phyloP scores from a whole-genome alignment of 2,329 filamentous ascomycete genomes.

The Magnaporthiopsis incrustans region DNA sequence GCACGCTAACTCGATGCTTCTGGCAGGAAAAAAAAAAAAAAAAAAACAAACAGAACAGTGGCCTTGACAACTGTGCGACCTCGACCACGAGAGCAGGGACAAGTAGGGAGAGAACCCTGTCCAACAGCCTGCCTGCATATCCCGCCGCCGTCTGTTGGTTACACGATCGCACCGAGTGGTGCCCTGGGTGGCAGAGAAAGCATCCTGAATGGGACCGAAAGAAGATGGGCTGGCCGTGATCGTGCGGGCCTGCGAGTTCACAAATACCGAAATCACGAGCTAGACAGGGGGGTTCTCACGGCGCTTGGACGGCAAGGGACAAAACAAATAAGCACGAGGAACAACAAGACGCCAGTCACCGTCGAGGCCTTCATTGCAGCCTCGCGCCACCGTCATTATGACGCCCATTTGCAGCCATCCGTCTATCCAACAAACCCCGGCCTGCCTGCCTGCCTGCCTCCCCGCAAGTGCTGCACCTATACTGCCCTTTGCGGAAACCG shows the following conservation, averaged over 20 bases:
- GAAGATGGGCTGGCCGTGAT: background rate
- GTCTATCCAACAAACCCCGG: background rate
- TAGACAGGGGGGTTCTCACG: background rate
- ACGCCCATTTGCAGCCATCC: background rate
- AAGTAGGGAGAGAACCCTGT: too few species aligned
- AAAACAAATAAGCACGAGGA: background rate
- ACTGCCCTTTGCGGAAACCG: too few species aligned
- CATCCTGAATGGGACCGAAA: too few species aligned
- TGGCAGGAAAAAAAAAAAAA: background rate
- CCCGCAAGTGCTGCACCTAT: too few species aligned
- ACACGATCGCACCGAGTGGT: background rate
- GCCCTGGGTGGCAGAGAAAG: too few species aligned
- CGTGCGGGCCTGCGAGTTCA: too few species aligned
- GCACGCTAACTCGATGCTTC: background rate
- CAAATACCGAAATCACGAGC: background rate
- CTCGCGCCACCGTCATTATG: background rate
- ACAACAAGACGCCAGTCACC: background rate
- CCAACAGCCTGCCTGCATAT: background rate
- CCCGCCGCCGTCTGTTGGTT: background rate
- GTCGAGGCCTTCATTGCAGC: background rate
- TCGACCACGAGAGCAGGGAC: too few species aligned
- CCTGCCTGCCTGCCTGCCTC: too few species aligned
- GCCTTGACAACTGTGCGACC: too few species aligned
- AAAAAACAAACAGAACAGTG: too few species aligned
- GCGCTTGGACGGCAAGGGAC: background rate